A percentile compares a stretch with the other conserved stretches of the same genome.
Conservation (phyloP, 176 grass and related monocot species). For the Lolium multiflorum region DNA sequence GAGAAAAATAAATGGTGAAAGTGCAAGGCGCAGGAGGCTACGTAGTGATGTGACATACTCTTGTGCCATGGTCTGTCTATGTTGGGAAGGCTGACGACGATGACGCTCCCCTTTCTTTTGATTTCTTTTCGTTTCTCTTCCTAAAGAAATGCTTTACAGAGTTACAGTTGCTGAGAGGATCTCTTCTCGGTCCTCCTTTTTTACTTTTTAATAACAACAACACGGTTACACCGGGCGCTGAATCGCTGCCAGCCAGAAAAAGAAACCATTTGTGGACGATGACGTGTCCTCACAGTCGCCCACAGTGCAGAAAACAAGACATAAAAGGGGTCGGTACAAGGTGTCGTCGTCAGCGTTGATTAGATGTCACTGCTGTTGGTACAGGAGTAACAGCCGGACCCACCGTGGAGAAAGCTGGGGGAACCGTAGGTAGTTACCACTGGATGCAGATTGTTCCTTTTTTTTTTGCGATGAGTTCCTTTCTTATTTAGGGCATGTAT, state of each 20-base stretch:
- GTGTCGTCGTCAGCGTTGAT: constrained; percentile 8
- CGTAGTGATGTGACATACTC: too few relatives aligned
- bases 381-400: constrained; percentile 25
- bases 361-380: constrained; percentile 29
- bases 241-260: constrained; percentile 26
- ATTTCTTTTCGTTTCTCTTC: too few relatives aligned
- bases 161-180: neutral
- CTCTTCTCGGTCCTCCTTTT: neutral
- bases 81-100: too few relatives aligned
- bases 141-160: neutral
- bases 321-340: neutral
- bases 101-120: too few relatives aligned
- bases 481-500: too few relatives aligned
- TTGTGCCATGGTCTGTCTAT: too few relatives aligned
- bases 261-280: constrained; percentile 28
- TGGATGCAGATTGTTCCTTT: neutral
- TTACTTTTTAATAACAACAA: neutral
- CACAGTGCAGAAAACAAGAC: constrained; percentile 32
- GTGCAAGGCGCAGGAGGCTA: too few relatives aligned
- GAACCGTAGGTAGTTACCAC: constrained; percentile 12
- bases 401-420: neutral
- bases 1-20: too few relatives aligned
- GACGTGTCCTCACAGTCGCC: constrained; percentile 47
- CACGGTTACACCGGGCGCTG: constrained; percentile 25
- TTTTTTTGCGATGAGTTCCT: too few relatives aligned